Evolutionary conservation across 495 filamentous ascomycete species (phyloP).

Genomic region (Parmelia sp.): DNA sequence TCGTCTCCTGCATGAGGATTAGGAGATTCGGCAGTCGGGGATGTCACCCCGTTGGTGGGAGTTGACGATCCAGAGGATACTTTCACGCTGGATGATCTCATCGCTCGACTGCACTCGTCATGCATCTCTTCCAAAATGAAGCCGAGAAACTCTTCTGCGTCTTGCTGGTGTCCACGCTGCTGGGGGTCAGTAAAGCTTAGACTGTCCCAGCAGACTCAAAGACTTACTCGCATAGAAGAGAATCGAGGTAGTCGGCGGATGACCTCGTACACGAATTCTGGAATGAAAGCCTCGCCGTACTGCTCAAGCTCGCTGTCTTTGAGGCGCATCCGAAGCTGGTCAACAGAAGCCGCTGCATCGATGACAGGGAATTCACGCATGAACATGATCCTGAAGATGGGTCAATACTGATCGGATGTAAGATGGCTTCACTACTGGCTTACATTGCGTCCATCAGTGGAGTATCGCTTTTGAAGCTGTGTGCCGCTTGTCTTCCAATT

Average conservation of each 20-base stretch:
- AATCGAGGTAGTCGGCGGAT: slow-evolving; percentile 82
- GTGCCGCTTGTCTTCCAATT: slow-evolving; percentile 69
- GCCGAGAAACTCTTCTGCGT: slow-evolving; percentile 95
- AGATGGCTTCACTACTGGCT: slow-evolving; percentile 33
- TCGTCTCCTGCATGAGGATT: slow-evolving; percentile 32
- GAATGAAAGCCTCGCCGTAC: slow-evolving; percentile 85
- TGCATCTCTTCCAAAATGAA: slow-evolving; percentile 90
- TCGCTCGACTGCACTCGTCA: slow-evolving; percentile 78
- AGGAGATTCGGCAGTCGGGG: slow-evolving; percentile 31
- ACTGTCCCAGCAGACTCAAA: background rate
- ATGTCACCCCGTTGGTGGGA: slow-evolving; percentile 36
- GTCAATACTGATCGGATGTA: slow-evolving; percentile 8
- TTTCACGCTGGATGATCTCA: slow-evolving; percentile 46
- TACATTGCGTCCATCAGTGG: slow-evolving; percentile 91
- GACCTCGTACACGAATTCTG: slow-evolving; percentile 92
- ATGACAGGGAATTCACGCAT: slow-evolving; percentile 88
- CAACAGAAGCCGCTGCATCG: slow-evolving; percentile 66
- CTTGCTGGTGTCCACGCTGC: slow-evolving; percentile 90
- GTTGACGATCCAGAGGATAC: slow-evolving; percentile 39
- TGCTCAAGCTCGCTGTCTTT: slow-evolving; percentile 81
- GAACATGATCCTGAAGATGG: slow-evolving; percentile 71
- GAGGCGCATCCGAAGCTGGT: slow-evolving; percentile 63
- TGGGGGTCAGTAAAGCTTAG: slow-evolving; percentile 29
- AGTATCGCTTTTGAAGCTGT: slow-evolving; percentile 93
- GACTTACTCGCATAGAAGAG: slow-evolving; percentile 75